These are phyloP conservation scores for Paramecium sonneborni DNA, from an alignment of 73 alveolate species.

Conservation along the genomic window DNA sequence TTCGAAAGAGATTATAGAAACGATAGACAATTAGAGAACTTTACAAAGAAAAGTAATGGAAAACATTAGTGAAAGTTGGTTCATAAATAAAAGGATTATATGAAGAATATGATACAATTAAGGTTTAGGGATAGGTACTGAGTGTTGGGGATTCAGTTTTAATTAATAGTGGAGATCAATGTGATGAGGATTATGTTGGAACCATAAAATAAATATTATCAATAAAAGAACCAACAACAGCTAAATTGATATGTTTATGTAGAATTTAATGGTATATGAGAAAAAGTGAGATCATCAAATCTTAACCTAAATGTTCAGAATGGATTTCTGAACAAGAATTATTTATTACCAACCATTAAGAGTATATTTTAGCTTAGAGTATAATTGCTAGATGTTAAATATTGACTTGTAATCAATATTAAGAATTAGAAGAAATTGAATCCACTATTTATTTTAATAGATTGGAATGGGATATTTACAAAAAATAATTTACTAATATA, in stretches of 20 bases:
- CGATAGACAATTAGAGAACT: background rate
- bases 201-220: background rate
- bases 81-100: background rate
- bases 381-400: background rate
- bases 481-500: background rate
- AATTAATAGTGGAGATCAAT: background rate
- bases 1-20: background rate
- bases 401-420: background rate
- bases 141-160: background rate
- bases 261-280: background rate
- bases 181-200: background rate
- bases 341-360: background rate
- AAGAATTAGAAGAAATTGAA: background rate
- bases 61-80: background rate
- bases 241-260: background rate
- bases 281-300: background rate
- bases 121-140: background rate
- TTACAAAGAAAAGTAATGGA: background rate
- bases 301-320: background rate
- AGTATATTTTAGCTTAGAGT: background rate
- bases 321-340: background rate
- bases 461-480: conserved; percentile 6
- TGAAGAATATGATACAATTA: background rate
- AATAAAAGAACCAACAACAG: background rate
- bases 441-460: conserved; percentile 27